Base-by-base conservation (phyloP, 805 yeast genomes). In the Priceomyces melissophilus region DNA sequence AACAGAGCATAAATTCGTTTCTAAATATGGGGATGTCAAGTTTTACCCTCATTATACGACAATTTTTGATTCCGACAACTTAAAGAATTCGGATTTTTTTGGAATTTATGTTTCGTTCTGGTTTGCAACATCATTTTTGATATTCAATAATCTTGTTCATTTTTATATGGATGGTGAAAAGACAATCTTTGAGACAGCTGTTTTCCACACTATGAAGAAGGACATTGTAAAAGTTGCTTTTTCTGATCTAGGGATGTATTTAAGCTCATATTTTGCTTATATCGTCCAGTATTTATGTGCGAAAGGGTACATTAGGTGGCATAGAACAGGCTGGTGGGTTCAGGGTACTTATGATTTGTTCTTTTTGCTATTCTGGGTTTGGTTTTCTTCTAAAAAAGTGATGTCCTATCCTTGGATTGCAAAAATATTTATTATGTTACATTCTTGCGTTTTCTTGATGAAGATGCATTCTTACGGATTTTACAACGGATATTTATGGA, bases 401-500 rank as follows among this genome's bases (percentile, higher is more conserved):
- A 60, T 67, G 57, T 66, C 73, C 31, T 85, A 76, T 53, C 88
- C 95, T 10, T 93, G 99, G 99, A 85, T 90, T 37, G 96, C 88
- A 2, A 81, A 82, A 55, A 90, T 90, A 32, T 93, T 87, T 54
- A 64, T 93, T 46, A 76, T 87, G 44, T 67, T 93, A 38, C 99
- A 93, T 58, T 79, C 89, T 9, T 69, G 88, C 37, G 98, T 93
- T 2, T 69, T 89, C 48, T 58, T 95, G 51, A 93, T 93, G 99
- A 93, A 93, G 59, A 84, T 84, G 80, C 98, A 93, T 60, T 89
- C 98, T 2, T 93, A 82, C 58, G 87, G 87, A 2, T 89, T 86
- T 55, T 93, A 82, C 66, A 90, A 90, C 56, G 99, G 98, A 0
- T 88, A 91, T 58, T 65, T 93, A 44, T 87, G 95, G 89, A 65